A percentile compares a stretch with the other conserved stretches of the same genome.
These are phyloP conservation scores for Sporothrix inflata DNA, from an alignment of 2,329 filamentous ascomycete genomes.

Conservation along the genomic window DNA sequence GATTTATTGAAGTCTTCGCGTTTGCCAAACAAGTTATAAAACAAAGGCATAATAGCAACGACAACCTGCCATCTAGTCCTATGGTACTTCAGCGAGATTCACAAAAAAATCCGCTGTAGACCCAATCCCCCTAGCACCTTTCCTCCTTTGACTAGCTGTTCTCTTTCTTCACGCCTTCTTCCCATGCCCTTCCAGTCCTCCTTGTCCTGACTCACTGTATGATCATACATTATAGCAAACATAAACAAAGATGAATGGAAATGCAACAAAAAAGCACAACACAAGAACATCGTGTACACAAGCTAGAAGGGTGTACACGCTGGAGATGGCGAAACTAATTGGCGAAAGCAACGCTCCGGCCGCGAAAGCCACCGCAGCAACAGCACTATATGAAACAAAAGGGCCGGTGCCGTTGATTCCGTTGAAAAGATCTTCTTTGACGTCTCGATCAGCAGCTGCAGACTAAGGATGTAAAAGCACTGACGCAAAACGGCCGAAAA, in stretches of 20 bases:
- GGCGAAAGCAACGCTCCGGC: conserved; percentile 11
- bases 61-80: too few species aligned
- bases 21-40: too few species aligned
- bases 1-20: not conserved
- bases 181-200: not conserved
- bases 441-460: conserved; percentile 21
- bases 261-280: conserved; percentile 1
- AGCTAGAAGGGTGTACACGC: not conserved
- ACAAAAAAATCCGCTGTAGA: too few species aligned
- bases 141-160: not conserved
- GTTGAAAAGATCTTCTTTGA: not conserved
- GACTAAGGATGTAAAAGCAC: not conserved
- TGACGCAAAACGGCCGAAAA: not conserved
- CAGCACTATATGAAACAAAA: not conserved
- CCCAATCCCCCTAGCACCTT: not conserved
- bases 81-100: too few species aligned
- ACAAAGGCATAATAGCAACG: too few species aligned
- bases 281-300: not conserved
- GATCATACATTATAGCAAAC: not conserved
- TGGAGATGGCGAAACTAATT: not conserved
- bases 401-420: not conserved
- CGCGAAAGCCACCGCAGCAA: not conserved
- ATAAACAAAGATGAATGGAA: conserved; percentile 13
- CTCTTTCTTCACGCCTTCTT: not conserved
- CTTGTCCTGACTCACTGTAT: not conserved